Base-by-base conservation (phyloP, 1,139 yeast species). In the Taiozyma onychis region DNA sequence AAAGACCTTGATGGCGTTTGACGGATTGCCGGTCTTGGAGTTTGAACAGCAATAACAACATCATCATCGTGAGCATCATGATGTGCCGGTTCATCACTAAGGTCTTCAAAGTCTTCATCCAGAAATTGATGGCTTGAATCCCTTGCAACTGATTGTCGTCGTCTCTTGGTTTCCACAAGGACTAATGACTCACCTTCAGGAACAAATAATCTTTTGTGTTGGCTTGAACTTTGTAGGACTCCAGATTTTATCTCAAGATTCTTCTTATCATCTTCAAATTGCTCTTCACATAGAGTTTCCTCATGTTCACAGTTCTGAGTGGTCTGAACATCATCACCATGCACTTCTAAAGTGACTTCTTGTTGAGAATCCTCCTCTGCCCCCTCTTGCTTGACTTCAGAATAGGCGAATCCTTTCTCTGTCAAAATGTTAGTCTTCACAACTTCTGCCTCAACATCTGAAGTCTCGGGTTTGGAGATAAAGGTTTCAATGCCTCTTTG, bases 401-500 rank as follows among this genome's bases (percentile, higher is more conserved):
- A 30, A 22, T 47, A 47, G 13, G 37, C 41, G 27, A 44, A 47
- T 6, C 49, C 43, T 16, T 27, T 48, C 6, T 34, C 44, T 7
- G 35, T 27, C 27, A 47, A 16, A 3, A 39, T 28, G 21, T n/a
- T 34, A 10, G 35, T 39, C 21, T 41, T 44, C 8, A 27, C 43
- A 27, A 44, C 53, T 13, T 46, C 51, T 1, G 44, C 47, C 7
- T 27, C 51, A 5, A 42, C 46, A 14, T 43, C 48, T 16, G 16
- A 27, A 16, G 27, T 35, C 21, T 35, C 45, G 28, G 26, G 30
- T 21, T 39, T 37, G 2, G 44, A 41, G 9, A 48, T 27, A 21
- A 45, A 51, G 18, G 39, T 28, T 6, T 54, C 53, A 34, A 44
- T 32, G 18, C 41, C 42, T 35, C 53, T 26, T 45, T 48, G 45